phyloP scores from a whole-genome alignment of 164 flowering plant genomes.

The Tetracentron sinense region DNA sequence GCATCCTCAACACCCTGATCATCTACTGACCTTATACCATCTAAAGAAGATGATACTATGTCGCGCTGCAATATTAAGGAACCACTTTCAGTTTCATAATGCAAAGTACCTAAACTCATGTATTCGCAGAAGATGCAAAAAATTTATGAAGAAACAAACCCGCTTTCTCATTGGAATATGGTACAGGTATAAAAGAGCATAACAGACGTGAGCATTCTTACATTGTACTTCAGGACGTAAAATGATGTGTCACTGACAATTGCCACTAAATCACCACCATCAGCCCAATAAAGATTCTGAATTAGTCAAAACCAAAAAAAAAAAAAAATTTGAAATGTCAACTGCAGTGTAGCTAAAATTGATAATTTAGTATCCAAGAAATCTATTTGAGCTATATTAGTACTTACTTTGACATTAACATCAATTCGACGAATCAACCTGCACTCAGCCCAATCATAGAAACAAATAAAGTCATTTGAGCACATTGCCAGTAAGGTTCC shows the following conservation, averaged over 20 bases:
- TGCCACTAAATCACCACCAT: conserved; percentile 92
- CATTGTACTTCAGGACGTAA: conserved; percentile 91
- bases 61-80: conserved; percentile 63
- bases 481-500: conserved; percentile 90
- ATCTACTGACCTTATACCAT: conserved; percentile 79
- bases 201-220: conserved; percentile 30
- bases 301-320: conserved; percentile 5
- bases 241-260: conserved; percentile 92
- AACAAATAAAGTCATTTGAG: conserved; percentile 95
- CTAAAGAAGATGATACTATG: conserved; percentile 69
- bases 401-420: conserved; percentile 84
- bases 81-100: conserved; percentile 4
- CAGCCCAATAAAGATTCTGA: conserved; percentile 99
- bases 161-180: too few species aligned
- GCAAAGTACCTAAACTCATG: background rate
- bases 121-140: too few species aligned
- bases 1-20: conserved; percentile 98
- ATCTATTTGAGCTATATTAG: background rate
- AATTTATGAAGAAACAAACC: too few species aligned
- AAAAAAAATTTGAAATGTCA: conserved; percentile 5
- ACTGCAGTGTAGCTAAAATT: background rate
- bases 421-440: conserved; percentile 91
- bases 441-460: conserved; percentile 98
- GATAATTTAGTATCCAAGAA: background rate
- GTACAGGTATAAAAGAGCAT: too few species aligned